Base-by-base conservation (phyloP, 176 grass and related monocot species). In the Bolboschoenus planiculmis region DNA sequence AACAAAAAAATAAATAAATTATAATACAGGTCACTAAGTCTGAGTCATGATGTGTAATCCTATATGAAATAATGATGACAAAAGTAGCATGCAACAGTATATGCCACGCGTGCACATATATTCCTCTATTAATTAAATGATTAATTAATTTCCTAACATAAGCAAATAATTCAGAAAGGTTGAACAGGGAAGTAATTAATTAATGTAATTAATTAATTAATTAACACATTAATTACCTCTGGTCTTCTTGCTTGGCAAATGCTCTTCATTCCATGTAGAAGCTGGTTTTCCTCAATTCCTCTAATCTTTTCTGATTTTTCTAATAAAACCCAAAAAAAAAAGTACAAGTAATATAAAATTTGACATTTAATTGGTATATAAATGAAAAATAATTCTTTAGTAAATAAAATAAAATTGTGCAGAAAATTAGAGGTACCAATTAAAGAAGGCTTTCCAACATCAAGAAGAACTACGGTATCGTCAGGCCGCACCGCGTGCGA, bases 201-300 rank as follows among this genome's bases (percentile, higher is more conserved):
- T 34, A 51, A 4, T 68, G 42, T n/a, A n/a, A n/a, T n/a, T n/a
- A n/a, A n/a, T n/a, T n/a, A n/a, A n/a, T n/a, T n/a, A n/a, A n/a
- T n/a, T n/a, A n/a, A n/a, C 34, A 29, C 39, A 77, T 64, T 10
- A 5, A 78, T 36, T 48, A 97, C 94, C 91, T 97, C 94, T 75
- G 94, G 91, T 81, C 87, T 91, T 31, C 88, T 97, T 36, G 89
- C 51, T 82, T 90, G 91, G 84, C 91, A 97, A 83, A 93, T 91
- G 53, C 85, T 93, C 74, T 85, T 93, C 91, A 97, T 88, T 10
- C 86, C 73, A 46, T 91, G 83, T 84, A 97, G 78, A 37, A 91
- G 84, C 29, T 78, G 78, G 13, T 76, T 87, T 9, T 82, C 78
- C 57, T 85, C 83, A 53, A 88, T 51, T 87, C 82, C 50, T 33